A percentile compares a stretch with the other conserved stretches of the same genome.
These are phyloP conservation scores for Arthrinium puccinioides DNA, from an alignment of 2,329 filamentous ascomycete genomes.

Conservation along the genomic window DNA sequence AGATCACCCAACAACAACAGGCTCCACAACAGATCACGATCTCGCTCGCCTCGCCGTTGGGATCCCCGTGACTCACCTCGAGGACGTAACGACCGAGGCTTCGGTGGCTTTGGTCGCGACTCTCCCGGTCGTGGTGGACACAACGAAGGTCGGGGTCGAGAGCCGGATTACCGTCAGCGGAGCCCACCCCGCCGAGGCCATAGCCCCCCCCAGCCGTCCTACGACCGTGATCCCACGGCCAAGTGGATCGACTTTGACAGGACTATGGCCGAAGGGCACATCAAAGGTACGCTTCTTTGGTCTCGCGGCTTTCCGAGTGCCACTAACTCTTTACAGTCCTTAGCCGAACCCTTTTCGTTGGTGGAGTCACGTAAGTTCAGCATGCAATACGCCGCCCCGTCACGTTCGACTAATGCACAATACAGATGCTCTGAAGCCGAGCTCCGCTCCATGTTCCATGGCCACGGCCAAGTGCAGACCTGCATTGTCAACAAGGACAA, in stretches of 20 bases:
- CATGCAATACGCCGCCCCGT: slow-evolving; percentile 2
- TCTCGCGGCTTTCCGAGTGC: background rate
- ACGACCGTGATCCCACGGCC: slow-evolving; percentile 24
- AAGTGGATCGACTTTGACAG: slow-evolving; percentile 81
- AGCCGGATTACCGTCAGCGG: slow-evolving; percentile 76
- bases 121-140: slow-evolving; percentile 55
- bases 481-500: slow-evolving; percentile 99
- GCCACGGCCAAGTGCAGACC: slow-evolving; percentile 84
- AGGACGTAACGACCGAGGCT: slow-evolving; percentile 59
- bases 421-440: slow-evolving; percentile 69
- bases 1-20: slow-evolving; percentile 60
- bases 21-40: slow-evolving; percentile 57
- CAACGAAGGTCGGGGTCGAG: slow-evolving; percentile 46
- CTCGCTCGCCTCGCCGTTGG: slow-evolving; percentile 72
- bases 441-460: slow-evolving; percentile 70
- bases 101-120: slow-evolving; percentile 66
- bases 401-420: slow-evolving; percentile 2
- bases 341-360: slow-evolving; percentile 92
- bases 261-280: slow-evolving; percentile 64
- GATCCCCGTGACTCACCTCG: slow-evolving; percentile 59
- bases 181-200: slow-evolving; percentile 67
- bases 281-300: slow-evolving; percentile 52
- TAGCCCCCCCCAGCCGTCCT: slow-evolving; percentile 52
- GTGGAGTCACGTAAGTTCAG: slow-evolving; percentile 74
- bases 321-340: slow-evolving; percentile 47